Evolutionary conservation across 768 basidiomycete genomes (phyloP).

Genomic region (Kwoniella sp.): DNA sequence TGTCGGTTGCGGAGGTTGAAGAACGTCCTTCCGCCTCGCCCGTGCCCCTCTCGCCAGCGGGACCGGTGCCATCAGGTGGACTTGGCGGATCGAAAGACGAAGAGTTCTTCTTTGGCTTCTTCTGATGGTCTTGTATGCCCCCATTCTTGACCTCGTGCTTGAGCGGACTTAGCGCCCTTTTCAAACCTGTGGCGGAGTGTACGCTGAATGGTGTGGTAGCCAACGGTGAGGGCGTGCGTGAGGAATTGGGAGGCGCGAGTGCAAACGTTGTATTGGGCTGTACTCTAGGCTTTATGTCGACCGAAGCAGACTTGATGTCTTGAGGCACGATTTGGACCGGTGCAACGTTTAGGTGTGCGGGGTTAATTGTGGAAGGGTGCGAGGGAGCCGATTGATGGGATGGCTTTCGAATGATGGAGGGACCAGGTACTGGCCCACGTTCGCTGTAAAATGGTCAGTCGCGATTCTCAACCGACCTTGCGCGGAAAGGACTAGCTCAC

Average conservation of each 20-base stretch:
- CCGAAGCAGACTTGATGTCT: neutral
- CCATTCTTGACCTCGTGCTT: neutral
- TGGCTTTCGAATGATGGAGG: neutral
- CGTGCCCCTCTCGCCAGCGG: neutral
- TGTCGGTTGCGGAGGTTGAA: neutral
- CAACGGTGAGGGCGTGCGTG: slow-evolving; percentile 1
- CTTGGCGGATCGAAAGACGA: slow-evolving; percentile 23
- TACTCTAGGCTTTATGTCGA: neutral
- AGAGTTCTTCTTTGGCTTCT: slow-evolving; percentile 12
- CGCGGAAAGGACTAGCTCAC: neutral
- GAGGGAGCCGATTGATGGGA: neutral
- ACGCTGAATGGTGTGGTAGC: neutral
- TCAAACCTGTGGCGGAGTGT: slow-evolving; percentile 9
- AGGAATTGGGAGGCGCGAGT: slow-evolving; percentile 5
- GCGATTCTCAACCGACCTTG: no score
- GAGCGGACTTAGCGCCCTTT: slow-evolving; percentile 13
- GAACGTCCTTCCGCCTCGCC: neutral
- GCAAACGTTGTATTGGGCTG: neutral
- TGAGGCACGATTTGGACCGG: neutral
- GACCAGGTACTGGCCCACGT: neutral
- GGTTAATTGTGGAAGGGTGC: neutral
- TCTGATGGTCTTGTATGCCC: neutral
- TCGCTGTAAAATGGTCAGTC: neutral
- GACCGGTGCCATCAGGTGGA: neutral
- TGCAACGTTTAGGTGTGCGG: neutral